Evolutionary conservation across 106 monocot species (phyloP).

Genomic region (Triglochin maritima): DNA sequence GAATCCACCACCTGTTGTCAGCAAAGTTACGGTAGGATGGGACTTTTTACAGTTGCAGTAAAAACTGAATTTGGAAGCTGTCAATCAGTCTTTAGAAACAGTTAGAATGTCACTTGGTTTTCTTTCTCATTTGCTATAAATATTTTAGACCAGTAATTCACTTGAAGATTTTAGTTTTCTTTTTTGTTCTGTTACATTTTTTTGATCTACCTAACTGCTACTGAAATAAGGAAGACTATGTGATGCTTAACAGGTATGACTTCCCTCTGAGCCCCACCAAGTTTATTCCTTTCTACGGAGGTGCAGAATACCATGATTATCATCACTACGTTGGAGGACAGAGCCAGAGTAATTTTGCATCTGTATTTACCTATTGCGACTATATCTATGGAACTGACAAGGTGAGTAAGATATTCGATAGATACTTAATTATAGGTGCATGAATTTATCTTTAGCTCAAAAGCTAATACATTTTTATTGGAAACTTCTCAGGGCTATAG

Average conservation of each 20-base stretch:
- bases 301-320: conserved; percentile 92
- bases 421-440: neutral
- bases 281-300: conserved; percentile 90
- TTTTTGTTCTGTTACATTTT: too few relatives aligned
- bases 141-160: too few relatives aligned
- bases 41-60: too few relatives aligned
- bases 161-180: too few relatives aligned
- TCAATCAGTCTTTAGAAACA: too few relatives aligned
- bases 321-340: conserved; percentile 91
- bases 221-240: too few relatives aligned
- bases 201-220: too few relatives aligned
- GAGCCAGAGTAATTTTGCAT: conserved; percentile 95
- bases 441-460: neutral
- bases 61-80: too few relatives aligned
- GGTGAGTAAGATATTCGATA: conserved; percentile 21
- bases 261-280: conserved; percentile 70
- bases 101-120: too few relatives aligned
- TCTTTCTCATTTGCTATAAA: too few relatives aligned
- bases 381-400: conserved; percentile 92
- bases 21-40: too few relatives aligned
- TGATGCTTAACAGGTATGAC: conserved; percentile 47
- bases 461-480: neutral
- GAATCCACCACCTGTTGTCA: too few relatives aligned
- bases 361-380: conserved; percentile 97
- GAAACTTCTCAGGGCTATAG: conserved; percentile 64